Evolutionary conservation across 1,284 basidiomycete species (phyloP), one percentile per base, ranked within the genome.

Genomic region (Bjerkandera adusta): DNA sequence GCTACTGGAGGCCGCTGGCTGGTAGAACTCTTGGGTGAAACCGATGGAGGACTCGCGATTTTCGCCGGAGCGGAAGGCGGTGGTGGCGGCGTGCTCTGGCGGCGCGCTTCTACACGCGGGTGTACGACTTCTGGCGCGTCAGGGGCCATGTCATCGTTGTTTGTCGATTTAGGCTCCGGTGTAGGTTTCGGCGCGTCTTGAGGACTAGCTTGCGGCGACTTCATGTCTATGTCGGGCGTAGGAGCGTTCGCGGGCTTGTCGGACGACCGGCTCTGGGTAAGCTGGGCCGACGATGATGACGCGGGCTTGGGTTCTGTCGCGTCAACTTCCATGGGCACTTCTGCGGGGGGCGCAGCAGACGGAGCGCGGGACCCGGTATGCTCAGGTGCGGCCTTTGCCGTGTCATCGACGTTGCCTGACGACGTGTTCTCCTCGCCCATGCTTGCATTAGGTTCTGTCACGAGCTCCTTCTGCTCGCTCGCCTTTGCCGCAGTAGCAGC

Each of bases 381-480:
- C 12, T 27, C 21, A 7, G 24, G 25, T 41, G 20, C 15, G 20
- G 29, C 10, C 10, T 30, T n/a, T 30, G 29, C 10, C n/a, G n/a
- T n/a, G n/a, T n/a, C n/a, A n/a, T n/a, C n/a, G n/a, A n/a, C n/a
- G n/a, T n/a, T n/a, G n/a, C n/a, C n/a, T n/a, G n/a, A 22, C 36
- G 15, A 27, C 48, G 22, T n/a, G 41, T 25, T n/a, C 15, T 26
- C 22, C 25, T 41, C 8, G 34, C 35, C 36, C 18, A 15, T 7
- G 10, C 16, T 24, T 16, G 24, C 29, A 32, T 46, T 39, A n/a
- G 42, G n/a, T n/a, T n/a, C n/a, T n/a, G n/a, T n/a, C n/a, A n/a
- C 42, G 5, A 46, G 42, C 18, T 32, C 38, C 12, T 45, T 38
- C n/a, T 51, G 51, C 13, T 43, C 40, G 35, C 42, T 51, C 11